These are phyloP conservation scores for Litsea cubeba DNA, from an alignment of 164 flowering plant genomes.

Conservation along the genomic window DNA sequence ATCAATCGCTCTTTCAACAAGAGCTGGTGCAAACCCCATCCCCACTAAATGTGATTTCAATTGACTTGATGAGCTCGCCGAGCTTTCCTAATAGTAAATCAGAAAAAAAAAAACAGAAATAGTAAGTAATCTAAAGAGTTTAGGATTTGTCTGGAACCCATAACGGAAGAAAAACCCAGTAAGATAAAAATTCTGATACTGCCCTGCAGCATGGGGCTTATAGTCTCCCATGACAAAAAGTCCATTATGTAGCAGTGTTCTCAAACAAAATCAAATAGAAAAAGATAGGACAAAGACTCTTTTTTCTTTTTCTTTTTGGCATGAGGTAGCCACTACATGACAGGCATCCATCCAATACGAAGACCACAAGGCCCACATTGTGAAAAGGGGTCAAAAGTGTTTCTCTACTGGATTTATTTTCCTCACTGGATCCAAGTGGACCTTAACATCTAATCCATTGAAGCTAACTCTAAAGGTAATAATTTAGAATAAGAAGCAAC, in stretches of 20 bases:
- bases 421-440: not conserved
- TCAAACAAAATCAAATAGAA: not conserved
- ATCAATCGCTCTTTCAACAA: constrained; percentile 65
- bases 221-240: not conserved
- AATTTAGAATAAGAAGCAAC: not conserved
- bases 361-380: not conserved
- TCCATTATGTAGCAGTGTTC: not conserved
- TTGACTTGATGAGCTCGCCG: constrained; percentile 56
- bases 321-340: not conserved
- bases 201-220: not conserved
- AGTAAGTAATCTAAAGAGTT: constrained; percentile 5
- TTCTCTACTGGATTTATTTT: not conserved
- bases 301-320: not conserved
- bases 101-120: not conserved
- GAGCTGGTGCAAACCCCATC: constrained; percentile 76
- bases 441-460: not conserved
- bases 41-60: constrained; percentile 55
- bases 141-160: not conserved
- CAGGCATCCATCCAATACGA: not conserved
- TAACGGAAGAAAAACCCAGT: not conserved
- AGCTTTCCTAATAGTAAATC: constrained; percentile 37
- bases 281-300: not conserved
- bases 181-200: too few species aligned
- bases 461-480: not conserved
- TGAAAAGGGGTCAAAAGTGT: not conserved